Percentiles rank a stretch among this genome's conserved stretches.
Evolutionary conservation across 176 grass and related monocot genomes (phyloP).

Genomic region (Poa pratensis): DNA sequence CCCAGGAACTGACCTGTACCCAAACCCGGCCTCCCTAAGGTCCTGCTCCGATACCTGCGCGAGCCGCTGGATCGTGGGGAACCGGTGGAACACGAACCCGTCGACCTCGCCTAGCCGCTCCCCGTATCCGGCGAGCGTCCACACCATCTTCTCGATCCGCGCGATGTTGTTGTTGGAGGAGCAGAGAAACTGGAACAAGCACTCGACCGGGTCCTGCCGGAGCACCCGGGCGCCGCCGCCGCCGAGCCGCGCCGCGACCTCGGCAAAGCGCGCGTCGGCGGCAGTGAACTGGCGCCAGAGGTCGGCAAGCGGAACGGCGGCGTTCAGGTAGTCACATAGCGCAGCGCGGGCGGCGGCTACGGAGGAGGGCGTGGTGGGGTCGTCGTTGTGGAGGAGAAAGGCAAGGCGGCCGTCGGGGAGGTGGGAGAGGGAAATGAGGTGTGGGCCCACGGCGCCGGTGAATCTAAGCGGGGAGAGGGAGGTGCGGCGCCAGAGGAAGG

Average conservation of each 20-base stretch:
- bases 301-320: slow-evolving; percentile 67
- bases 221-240: slow-evolving; percentile 75
- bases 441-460: slow-evolving; percentile 76
- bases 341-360: slow-evolving; percentile 40
- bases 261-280: slow-evolving; percentile 66
- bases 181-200: slow-evolving; percentile 94
- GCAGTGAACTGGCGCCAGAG: slow-evolving; percentile 77
- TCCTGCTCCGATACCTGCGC: slow-evolving; percentile 69
- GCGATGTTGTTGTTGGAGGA: slow-evolving; percentile 97
- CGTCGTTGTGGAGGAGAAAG: slow-evolving; percentile 61
- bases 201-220: slow-evolving; percentile 87
- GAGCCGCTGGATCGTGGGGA: slow-evolving; percentile 75
- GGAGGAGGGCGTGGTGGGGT: not conserved
- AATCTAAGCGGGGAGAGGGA: slow-evolving; percentile 54
- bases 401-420: slow-evolving; percentile 53
- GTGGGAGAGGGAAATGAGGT: slow-evolving; percentile 85
- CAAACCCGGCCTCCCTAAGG: slow-evolving; percentile 87
- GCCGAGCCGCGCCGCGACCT: slow-evolving; percentile 54
- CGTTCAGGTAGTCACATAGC: slow-evolving; percentile 78
- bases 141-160: slow-evolving; percentile 97
- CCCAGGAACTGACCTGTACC: slow-evolving; percentile 77
- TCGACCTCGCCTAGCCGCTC: slow-evolving; percentile 70
- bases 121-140: slow-evolving; percentile 66
- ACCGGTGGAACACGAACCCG: slow-evolving; percentile 76
- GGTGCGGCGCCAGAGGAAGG: slow-evolving; percentile 88